Percentiles rank a stretch among this genome's conserved stretches.
phyloP scores from a whole-genome alignment of 441 rosid species.

The Bocquillonia castaneifolia region DNA sequence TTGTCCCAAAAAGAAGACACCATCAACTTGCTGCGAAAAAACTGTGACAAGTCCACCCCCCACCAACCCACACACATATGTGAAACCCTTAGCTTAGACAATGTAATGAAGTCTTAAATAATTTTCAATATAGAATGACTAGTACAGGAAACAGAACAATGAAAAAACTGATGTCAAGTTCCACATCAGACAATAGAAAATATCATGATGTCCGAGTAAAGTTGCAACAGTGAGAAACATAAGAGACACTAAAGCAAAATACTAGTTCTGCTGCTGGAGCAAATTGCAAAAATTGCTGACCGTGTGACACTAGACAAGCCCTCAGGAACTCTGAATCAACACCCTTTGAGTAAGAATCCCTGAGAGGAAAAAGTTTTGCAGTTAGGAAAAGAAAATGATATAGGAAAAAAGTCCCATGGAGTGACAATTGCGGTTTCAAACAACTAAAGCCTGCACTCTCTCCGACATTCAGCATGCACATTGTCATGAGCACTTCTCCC shows the following conservation, averaged over 20 bases:
- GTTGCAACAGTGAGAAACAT: not conserved
- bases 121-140: no score
- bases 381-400: not conserved
- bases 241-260: not conserved
- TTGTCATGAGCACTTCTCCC: not conserved
- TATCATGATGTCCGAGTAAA: no score
- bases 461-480: not conserved
- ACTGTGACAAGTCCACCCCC: no score
- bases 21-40: no score
- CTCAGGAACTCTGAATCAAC: constrained; percentile 47
- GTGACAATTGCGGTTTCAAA: not conserved
- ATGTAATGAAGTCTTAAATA: not conserved
- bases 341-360: constrained; percentile 60
- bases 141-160: not conserved
- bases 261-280: not conserved
- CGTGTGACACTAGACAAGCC: constrained; percentile 45
- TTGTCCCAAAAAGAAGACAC: no score
- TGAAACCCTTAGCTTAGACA: no score
- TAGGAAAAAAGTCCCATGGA: not conserved
- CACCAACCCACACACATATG: no score
- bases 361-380: constrained; percentile 15
- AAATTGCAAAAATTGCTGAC: constrained; percentile 29
- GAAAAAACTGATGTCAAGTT: not conserved
- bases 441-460: not conserved
- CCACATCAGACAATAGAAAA: not conserved